phyloP scores from a whole-genome alignment of 164 flowering plant genomes.

The Taxillus chinensis region DNA sequence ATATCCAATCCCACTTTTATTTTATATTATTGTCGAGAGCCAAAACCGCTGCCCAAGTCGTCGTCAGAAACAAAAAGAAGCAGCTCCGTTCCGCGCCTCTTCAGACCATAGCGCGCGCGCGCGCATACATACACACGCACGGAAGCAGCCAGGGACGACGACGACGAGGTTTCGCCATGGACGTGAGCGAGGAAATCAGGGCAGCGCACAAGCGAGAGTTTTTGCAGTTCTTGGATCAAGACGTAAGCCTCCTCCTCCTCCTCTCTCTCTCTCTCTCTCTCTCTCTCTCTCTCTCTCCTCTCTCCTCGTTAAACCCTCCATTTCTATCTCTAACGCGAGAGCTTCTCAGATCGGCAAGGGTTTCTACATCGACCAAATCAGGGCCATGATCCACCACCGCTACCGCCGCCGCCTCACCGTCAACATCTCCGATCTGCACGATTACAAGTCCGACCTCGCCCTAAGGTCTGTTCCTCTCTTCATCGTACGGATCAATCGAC shows the following conservation, averaged over 20 bases:
- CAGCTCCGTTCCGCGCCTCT: too few relatives aligned
- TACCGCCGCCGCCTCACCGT: conserved; percentile 60
- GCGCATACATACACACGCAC: too few relatives aligned
- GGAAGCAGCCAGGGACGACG: too few relatives aligned
- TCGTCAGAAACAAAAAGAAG: too few relatives aligned
- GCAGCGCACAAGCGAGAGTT: conserved; percentile 63
- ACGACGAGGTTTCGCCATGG: conserved; percentile 25
- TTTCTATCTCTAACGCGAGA: conserved; percentile 1
- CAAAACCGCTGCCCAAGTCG: too few relatives aligned
- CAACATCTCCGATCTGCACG: conserved; percentile 67
- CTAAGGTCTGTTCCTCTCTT: conserved; percentile 31
- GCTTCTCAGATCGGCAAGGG: conserved; percentile 28
- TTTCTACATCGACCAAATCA: conserved; percentile 50
- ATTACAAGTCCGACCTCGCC: conserved; percentile 44
- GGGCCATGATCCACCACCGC: conserved; percentile 51
- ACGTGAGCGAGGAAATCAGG: conserved; percentile 52
- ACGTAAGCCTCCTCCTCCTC: conserved; percentile 20
- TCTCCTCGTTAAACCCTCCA: not conserved
- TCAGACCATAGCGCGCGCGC: too few relatives aligned
- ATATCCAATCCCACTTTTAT: too few relatives aligned
- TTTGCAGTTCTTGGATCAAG: conserved; percentile 62
- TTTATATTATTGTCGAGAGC: too few relatives aligned
- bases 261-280: not conserved
- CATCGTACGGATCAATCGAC: not conserved
- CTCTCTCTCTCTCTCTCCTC: not conserved